Conservation (phyloP, 2,329 filamentous ascomycete species). For the Aspergillus neotritici region DNA sequence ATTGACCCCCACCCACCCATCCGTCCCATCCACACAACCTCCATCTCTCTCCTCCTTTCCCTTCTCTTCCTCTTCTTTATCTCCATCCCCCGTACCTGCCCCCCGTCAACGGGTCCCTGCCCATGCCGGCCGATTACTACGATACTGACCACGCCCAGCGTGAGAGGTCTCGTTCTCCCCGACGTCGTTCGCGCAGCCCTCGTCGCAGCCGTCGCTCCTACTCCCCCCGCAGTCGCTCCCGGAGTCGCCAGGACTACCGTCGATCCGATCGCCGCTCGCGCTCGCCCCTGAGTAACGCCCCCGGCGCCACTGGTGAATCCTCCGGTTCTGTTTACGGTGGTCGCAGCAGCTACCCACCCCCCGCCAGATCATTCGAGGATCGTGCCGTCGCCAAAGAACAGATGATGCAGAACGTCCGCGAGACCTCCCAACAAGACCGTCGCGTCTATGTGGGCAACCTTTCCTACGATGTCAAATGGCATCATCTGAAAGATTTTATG, state of each 20-base stretch:
- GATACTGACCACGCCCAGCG: slow-evolving; percentile 54
- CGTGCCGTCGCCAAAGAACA: slow-evolving; percentile 77
- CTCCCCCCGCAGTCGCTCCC: slow-evolving; percentile 71
- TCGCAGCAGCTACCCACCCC: slow-evolving; percentile 60
- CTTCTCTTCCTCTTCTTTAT: slow-evolving; percentile 4
- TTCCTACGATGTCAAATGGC: slow-evolving; percentile 99
- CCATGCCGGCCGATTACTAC: slow-evolving; percentile 24
- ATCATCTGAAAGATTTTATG: slow-evolving; percentile 99
- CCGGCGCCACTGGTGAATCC: slow-evolving; percentile 66
- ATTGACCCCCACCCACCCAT: background rate
- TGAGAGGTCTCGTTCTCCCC: slow-evolving; percentile 65
- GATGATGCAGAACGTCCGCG: slow-evolving; percentile 92
- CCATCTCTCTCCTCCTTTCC: slow-evolving; percentile 1
- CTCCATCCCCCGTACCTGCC: background rate
- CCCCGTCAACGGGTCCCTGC: background rate
- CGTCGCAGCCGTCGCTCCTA: slow-evolving; percentile 70
- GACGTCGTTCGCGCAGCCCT: slow-evolving; percentile 74
- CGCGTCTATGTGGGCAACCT: slow-evolving; percentile 99
- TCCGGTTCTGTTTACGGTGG: slow-evolving; percentile 54
- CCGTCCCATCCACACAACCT: background rate
- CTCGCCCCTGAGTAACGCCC: slow-evolving; percentile 73
- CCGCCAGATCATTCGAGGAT: slow-evolving; percentile 71
- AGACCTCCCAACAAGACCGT: slow-evolving; percentile 95
- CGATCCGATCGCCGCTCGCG: slow-evolving; percentile 70
- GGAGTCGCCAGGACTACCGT: slow-evolving; percentile 72